These are phyloP conservation scores for Penicillium hesseltinei DNA, from an alignment of 2,329 filamentous ascomycete species.

Conservation along the genomic window DNA sequence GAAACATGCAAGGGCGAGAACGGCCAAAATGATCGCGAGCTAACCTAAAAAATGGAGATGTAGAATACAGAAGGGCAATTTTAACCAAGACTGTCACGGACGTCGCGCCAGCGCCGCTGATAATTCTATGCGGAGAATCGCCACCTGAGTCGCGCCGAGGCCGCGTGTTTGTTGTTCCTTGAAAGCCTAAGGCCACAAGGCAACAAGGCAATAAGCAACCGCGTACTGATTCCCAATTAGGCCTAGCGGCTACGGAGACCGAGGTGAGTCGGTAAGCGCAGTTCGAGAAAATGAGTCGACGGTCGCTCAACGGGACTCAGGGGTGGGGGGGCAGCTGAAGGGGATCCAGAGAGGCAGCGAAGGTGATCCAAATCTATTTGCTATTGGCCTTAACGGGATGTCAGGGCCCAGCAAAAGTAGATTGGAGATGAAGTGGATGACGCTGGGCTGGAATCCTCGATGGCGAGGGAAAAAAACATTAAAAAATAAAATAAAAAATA, in stretches of 20 bases:
- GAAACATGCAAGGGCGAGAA: conserved; percentile 16
- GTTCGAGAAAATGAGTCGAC: conserved; percentile 20
- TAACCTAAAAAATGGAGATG: not conserved
- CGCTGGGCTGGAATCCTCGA: conserved; percentile 24
- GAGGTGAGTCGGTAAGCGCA: conserved; percentile 24
- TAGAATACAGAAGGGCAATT: not conserved
- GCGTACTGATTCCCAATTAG: conserved; percentile 10
- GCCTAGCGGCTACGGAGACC: conserved; percentile 27
- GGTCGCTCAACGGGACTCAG: conserved; percentile 22
- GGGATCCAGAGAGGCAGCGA: conserved; percentile 7
- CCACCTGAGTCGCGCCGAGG: conserved; percentile 22
- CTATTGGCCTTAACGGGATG: conserved; percentile 7
- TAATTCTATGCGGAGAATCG: conserved; percentile 10
- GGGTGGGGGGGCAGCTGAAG: conserved; percentile 16
- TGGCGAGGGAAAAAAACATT: conserved; percentile 22
- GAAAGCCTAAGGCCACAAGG: conserved; percentile 15
- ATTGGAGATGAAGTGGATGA: conserved; percentile 25
- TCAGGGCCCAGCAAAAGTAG: conserved; percentile 13
- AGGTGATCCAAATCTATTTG: conserved; percentile 5
- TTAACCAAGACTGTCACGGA: not conserved
- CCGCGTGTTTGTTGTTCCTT: conserved; percentile 27
- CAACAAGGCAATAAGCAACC: conserved; percentile 9
- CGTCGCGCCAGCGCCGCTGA: conserved; percentile 15
- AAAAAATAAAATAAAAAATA: conserved; percentile 21
- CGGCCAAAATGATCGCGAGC: not conserved